Evolutionary conservation across 2,329 filamentous ascomycete genomes (phyloP).

Genomic region (Polychaeton citri): DNA sequence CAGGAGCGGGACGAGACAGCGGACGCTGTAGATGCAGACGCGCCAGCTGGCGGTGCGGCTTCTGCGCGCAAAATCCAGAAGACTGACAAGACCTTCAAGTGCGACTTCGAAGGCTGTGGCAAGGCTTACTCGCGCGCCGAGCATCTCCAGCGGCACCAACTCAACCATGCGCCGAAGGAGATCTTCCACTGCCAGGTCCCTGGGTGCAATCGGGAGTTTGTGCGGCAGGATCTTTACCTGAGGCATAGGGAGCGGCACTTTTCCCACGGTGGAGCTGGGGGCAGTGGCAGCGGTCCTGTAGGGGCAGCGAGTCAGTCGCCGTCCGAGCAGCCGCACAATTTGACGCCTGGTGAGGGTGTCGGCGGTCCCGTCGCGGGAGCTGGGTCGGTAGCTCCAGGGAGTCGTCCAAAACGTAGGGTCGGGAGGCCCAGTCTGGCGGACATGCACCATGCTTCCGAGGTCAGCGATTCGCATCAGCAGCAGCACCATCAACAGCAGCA

Average conservation of each 20-base stretch:
- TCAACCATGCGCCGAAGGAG: slow-evolving; percentile 33
- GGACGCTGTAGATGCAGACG: neutral
- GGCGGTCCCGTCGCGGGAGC: neutral
- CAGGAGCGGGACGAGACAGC: neutral
- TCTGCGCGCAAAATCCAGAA: slow-evolving; percentile 2
- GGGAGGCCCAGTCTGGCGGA: neutral
- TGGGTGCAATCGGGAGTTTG: slow-evolving; percentile 1
- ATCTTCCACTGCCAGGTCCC: slow-evolving; percentile 2
- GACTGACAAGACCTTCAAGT: slow-evolving; percentile 22
- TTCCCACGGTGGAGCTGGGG: neutral
- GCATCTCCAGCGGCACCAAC: slow-evolving; percentile 43
- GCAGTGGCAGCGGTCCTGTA: neutral
- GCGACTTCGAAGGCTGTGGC: slow-evolving; percentile 33
- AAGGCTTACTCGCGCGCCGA: slow-evolving; percentile 45
- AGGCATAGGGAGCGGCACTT: neutral
- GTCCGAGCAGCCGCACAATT: neutral
- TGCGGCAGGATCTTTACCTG: neutral
- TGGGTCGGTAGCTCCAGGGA: neutral
- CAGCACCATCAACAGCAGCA: neutral
- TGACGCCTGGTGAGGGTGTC: neutral
- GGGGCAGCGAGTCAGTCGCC: neutral
- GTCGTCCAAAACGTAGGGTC: neutral
- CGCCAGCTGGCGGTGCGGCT: neutral
- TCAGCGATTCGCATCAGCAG: neutral
- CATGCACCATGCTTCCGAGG: neutral